Evolutionary conservation across 345 rosid genomes (phyloP).

Genomic region (Pseudoturritis turrita): DNA sequence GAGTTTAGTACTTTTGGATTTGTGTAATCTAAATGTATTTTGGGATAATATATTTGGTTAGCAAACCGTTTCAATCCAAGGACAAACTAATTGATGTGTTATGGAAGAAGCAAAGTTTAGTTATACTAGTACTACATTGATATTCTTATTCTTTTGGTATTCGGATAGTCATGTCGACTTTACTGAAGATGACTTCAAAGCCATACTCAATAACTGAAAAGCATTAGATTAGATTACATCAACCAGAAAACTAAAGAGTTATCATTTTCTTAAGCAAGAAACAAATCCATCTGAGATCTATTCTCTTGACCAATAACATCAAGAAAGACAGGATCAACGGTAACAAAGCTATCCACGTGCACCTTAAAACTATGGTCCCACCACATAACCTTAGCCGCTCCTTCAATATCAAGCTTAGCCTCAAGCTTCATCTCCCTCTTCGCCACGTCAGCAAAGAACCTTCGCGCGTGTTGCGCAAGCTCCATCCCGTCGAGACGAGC

Average conservation of each 20-base stretch:
- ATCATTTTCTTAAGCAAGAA: conserved; percentile 16
- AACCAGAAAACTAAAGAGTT: neutral
- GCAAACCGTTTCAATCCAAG: neutral
- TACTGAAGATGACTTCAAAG: too few species aligned
- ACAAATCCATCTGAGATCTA: conserved; percentile 49
- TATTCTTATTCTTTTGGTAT: too few species aligned
- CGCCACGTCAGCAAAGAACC: conserved; percentile 65
- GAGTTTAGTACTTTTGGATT: neutral
- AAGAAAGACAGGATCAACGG: conserved; percentile 81
- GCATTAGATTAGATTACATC: neutral
- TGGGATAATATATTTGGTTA: neutral
- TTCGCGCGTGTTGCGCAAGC: conserved; percentile 72
- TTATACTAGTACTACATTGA: too few species aligned
- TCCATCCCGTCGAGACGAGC: conserved; percentile 72
- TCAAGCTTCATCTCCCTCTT: conserved; percentile 76
- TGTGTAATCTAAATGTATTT: neutral
- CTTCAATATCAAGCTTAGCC: conserved; percentile 63
- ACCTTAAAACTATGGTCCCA: conserved; percentile 79
- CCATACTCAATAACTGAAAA: too few species aligned
- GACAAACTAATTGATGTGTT: neutral
- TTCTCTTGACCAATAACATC: conserved; percentile 81
- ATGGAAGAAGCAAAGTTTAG: neutral
- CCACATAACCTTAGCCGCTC: conserved; percentile 73
- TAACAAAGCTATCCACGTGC: conserved; percentile 74
- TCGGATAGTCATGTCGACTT: too few species aligned